Base-by-base conservation (phyloP, 768 basidiomycete species). In the Pholiota microspora region DNA sequence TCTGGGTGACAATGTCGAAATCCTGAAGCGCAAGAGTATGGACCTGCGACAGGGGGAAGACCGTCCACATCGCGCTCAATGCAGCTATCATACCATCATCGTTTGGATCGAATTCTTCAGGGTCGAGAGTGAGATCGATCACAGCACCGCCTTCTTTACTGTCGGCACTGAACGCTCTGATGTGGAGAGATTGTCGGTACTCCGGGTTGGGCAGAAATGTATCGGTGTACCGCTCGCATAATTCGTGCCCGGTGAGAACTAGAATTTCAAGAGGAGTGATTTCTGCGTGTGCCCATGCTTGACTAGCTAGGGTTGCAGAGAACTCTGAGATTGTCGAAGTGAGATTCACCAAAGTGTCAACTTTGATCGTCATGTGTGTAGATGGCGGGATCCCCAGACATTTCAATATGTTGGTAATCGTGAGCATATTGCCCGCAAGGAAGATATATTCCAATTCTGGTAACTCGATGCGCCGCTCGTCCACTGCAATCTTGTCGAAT, bases 1-100 rank as follows among this genome's bases (percentile, higher is more conserved):
- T 74, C 56, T 75, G 74, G 0, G 75, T 75, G 24, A 75, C 59
- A 28, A 73, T 64, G 56, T 73, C 71, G 31, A 73, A 53, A 50
- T 71, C 68, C 47, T 73, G 72, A 3, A 77, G 61, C 1, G 67
- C 68, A 31, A 77, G 62, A 6, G 69, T 70, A 16, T 69, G 66
- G 16, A 73, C 60, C 10, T 67, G 59, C 5, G 62, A 56, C 31
- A 73, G 56, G 21, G 74, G 58, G 21, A 77, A 62, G 10, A 67
- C 69, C 7, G 64, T 66, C 70, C 69, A 73, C 18, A 74, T 58
- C 7, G 63, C 59, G 8, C 55, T 49, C 23, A 75, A 64, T 15
- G 64, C 56, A 16, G 61, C 63, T 29, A 75, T 67, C 48, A 75
- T 52, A 38, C 64, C 59, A 21, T 71, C 69, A 55, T 77, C 75